Evolutionary conservation across 202 grass and related monocot genomes (phyloP), one percentile per base, ranked within the genome.

Genomic region (Hordeum pubiflorum): DNA sequence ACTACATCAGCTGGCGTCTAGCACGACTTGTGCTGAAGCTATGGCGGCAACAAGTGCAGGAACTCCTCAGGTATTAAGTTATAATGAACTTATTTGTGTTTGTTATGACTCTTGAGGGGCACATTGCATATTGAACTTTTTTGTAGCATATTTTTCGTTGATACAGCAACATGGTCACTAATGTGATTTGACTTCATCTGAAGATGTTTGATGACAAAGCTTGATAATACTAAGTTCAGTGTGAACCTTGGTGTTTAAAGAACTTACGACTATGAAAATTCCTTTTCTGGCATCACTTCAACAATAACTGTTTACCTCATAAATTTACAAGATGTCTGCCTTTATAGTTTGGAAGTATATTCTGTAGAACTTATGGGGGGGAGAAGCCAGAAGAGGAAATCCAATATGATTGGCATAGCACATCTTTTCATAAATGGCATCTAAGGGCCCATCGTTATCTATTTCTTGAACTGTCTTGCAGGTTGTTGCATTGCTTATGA

Each of bases 1-100:
- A 40, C 54, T 99, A 82, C 96, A 99, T 90, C 96, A 99, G 82
- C 78, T 99, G 81, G 96, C 96, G 6, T 95, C 96, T 82, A 99
- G 96, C 78, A 95, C 92, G 56, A 99, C 89, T 73, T 99, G 96
- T 83, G 96, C 96, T 17, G 96, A 99, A 82, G 96, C 90, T 95
- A 99, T 99, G 96, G 96, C 96, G 26, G 85, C 96, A 77, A 99
- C 96, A 58, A 99, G 96, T 87, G 91, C 73, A 88, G 96, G 96
- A 91, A 93, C 90, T 79, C 92, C 96, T 91, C 96, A 99, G 96
- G 96, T 99, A 92, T 55, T 55, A 7, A 79, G 69, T 84, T 64
- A 46, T 63, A 15, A 66, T 65, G 40, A 22, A 56, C 31, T 83
- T 39, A 39, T 79, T 70, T 72, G 80, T 72, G 18, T 74, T 60